These are phyloP conservation scores for Agastache rugosa DNA, from an alignment of 257 asterid genomes.

Conservation along the genomic window DNA sequence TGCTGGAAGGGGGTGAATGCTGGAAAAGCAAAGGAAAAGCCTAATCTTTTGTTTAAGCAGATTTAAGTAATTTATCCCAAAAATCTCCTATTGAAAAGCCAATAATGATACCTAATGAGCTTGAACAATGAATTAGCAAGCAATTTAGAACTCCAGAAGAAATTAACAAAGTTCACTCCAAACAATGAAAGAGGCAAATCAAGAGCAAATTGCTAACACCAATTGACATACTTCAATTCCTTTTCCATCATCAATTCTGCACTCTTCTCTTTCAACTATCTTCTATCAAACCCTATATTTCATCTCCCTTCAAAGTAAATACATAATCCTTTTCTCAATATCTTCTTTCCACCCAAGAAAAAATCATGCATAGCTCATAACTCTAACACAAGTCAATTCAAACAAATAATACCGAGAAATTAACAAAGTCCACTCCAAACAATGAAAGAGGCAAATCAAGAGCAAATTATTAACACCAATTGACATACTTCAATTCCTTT, in stretches of 20 bases:
- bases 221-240: not conserved
- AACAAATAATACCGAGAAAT: not conserved
- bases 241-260: not conserved
- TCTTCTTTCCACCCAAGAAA: no score
- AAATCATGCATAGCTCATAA: no score
- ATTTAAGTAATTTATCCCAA: not conserved
- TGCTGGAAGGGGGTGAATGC: not conserved
- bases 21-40: not conserved
- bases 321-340: no score
- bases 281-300: not conserved
- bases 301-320: constrained; percentile 8
- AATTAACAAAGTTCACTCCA: not conserved
- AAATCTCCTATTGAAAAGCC: not conserved
- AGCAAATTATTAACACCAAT: not conserved
- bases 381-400: not conserved
- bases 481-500: not conserved
- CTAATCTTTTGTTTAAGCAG: not conserved
- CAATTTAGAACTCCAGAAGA: not conserved
- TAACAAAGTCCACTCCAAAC: constrained; percentile 2
- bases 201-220: not conserved
- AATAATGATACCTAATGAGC: not conserved
- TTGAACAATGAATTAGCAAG: not conserved
- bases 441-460: not conserved
- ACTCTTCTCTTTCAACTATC: not conserved
- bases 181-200: not conserved